phyloP scores from a whole-genome alignment of 1,284 basidiomycete species.

The Bjerkandera adusta region DNA sequence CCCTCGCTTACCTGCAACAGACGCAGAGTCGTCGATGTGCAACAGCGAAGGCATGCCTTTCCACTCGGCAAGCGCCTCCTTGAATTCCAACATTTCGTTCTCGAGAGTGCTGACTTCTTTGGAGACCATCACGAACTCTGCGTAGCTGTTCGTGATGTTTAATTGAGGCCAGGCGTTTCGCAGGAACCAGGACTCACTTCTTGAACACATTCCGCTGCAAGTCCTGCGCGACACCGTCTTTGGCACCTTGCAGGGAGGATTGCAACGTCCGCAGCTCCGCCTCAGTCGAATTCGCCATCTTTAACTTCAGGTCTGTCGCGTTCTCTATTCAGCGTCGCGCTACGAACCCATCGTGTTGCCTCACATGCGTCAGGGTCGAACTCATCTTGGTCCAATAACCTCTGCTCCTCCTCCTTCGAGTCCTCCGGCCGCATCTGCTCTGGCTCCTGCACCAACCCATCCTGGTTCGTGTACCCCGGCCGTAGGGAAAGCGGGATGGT shows the following conservation, averaged over 20 bases:
- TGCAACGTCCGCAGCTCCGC: slow-evolving; percentile 72
- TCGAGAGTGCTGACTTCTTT: slow-evolving; percentile 97
- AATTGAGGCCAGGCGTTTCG: neutral
- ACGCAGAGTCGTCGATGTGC: slow-evolving; percentile 79
- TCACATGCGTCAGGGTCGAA: slow-evolving; percentile 83
- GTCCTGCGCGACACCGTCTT: slow-evolving; percentile 67
- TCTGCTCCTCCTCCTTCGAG: slow-evolving; percentile 49
- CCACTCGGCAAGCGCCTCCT: slow-evolving; percentile 93
- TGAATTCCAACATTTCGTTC: slow-evolving; percentile 97
- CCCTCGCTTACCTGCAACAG: slow-evolving; percentile 42
- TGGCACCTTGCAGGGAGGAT: slow-evolving; percentile 62
- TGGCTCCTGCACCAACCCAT: slow-evolving; percentile 42
- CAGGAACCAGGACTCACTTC: slow-evolving; percentile 61
- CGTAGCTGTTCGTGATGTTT: slow-evolving; percentile 61
- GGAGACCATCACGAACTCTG: slow-evolving; percentile 94
- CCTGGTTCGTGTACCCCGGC: slow-evolving; percentile 28
- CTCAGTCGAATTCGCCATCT: slow-evolving; percentile 79
- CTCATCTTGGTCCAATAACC: slow-evolving; percentile 66
- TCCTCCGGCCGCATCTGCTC: slow-evolving; percentile 43
- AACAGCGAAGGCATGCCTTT: slow-evolving; percentile 92
- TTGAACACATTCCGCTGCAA: slow-evolving; percentile 87
- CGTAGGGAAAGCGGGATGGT: slow-evolving; percentile 32
- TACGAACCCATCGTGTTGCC: slow-evolving; percentile 29
- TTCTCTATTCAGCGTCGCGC: neutral
- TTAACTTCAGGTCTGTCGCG: slow-evolving; percentile 62